Evolutionary conservation across 495 filamentous ascomycete genomes (phyloP), one percentile per base, ranked within the genome.

Genomic region (Pyronema domesticum): DNA sequence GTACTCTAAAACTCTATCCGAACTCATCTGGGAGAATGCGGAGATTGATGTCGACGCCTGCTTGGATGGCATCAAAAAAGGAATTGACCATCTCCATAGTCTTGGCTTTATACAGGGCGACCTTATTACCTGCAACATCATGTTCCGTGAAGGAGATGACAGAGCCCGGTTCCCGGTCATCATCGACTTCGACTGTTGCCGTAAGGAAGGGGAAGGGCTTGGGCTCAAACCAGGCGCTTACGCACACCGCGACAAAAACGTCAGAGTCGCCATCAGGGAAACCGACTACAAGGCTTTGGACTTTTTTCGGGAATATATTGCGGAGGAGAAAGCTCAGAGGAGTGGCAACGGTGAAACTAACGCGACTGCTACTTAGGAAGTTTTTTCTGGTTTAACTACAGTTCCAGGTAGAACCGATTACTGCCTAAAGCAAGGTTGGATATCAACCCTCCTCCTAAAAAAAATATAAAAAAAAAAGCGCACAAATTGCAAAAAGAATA

Each of bases 181-280:
- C 17, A 68, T 71, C 36, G 70, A 73, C 60, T 73, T 73, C 47
- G 67, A 69, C 59, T 69, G 63, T 14, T 69, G 57, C 52, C 59
- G 63, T 50, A 15, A 11, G 8, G 55, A 69, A 35, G 62, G 60
- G 39, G 57, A 58, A 45, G 42, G 60, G 43, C 46, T 65, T n/a
- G 53, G 61, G 35, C 17, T 53, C 9, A 65, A 65, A 44, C 40
- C 43, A 36, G 57, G 62, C 11, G 62, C 60, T 35, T 40, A 7
- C n/a, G n/a, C n/a, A n/a, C n/a, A n/a, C 8, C n/a, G 37, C n/a
- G 37, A 40, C n/a, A n/a, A 40, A 40, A 40, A n/a, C 37, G 7
- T n/a, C 37, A 40, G 7, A n/a, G 37, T 40, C n/a, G 37, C 37
- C 37, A n/a, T 40, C 8, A 7, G 37, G 37, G 8, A 40, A n/a